Evolutionary conservation across 1,139 yeast species (phyloP).

Genomic region (Debaryomycetaceae sp.): DNA sequence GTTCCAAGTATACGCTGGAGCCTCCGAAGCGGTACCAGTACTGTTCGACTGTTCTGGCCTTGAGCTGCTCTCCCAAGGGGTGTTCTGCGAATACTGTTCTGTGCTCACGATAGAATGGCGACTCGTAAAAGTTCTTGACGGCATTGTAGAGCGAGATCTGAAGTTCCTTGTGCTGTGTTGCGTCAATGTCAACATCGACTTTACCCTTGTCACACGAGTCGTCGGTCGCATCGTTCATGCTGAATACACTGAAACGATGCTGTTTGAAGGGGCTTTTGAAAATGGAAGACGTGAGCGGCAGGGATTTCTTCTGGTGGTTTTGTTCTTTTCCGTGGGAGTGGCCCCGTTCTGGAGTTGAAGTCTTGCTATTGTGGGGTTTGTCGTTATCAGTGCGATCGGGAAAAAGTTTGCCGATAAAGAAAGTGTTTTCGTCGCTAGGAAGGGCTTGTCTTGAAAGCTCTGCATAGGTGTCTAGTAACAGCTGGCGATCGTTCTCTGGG

Average conservation of each 20-base stretch:
- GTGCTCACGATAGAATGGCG: constrained; percentile 10
- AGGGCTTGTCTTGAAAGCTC: neutral
- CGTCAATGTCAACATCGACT: neutral
- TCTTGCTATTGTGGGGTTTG: neutral
- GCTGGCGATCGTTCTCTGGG: neutral
- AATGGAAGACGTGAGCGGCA: neutral
- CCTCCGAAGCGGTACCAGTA: constrained; percentile 10
- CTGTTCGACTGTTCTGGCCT: constrained; percentile 7
- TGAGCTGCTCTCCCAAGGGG: constrained; percentile 7
- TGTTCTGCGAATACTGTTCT: constrained; percentile 8
- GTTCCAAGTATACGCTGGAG: constrained; percentile 6
- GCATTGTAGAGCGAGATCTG: neutral
- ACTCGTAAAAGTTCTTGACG: constrained; percentile 1
- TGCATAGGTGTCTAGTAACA: neutral
- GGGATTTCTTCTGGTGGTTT: neutral
- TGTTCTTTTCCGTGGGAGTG: neutral
- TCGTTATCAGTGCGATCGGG: neutral
- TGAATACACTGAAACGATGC: neutral
- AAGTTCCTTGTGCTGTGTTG: neutral
- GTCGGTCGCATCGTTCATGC: neutral
- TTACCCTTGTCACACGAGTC: neutral
- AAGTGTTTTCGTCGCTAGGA: neutral
- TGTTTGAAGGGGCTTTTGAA: neutral
- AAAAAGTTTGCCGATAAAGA: neutral
- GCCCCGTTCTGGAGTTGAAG: neutral